Evolutionary conservation across 805 yeast species (phyloP), one percentile per base, ranked within the genome.

Genomic region (Tetrapisispora nanseiensis): DNA sequence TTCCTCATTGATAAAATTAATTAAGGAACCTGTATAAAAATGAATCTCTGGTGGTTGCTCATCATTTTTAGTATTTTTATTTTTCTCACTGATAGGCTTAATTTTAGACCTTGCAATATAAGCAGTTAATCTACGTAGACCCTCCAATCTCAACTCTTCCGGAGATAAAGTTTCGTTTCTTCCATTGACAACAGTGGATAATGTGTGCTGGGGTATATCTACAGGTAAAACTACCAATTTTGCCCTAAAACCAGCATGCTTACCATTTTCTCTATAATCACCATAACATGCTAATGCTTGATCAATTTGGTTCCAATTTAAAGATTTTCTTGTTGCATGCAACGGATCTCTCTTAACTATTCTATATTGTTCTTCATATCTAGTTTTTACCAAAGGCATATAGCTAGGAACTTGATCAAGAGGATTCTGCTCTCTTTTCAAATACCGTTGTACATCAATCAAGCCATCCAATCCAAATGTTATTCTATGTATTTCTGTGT

Each of bases 101-200:
- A 72, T 72, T 36, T 71, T 67, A 2, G 80, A 74, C 47, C 78
- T 71, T 48, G 81, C 80, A 12, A 87, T 73, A 23, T 75, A 62
- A 1, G 76, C 68, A 44, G 81, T 80, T 46, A 85, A 63, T 36
- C 78, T 76, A 35, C 90, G 68, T 18, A 90, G 66, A 0, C 97
- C 98, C 58, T 90, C 97, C n/a, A 90, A 72, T 43, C 95, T 66
- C n/a, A 83, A 74, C 61, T 90, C 97, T 56, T 90, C 98, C 3
- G 82, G 78, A 0, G 78, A 74, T 39, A 89, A 66, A 21, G 72
- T 70, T 51, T 86, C 95, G 47, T 72, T 74, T 29, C 67, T 62
- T 24, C 68, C 71, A 56, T 62, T 66, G 28, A 69, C 58, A 50
- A 69, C 54, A 13, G 63, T 49, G 30, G 67, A 55, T 48, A 57